phyloP scores from a whole-genome alignment of 2,329 filamentous ascomycete species.

The Calonectria ilicicola region DNA sequence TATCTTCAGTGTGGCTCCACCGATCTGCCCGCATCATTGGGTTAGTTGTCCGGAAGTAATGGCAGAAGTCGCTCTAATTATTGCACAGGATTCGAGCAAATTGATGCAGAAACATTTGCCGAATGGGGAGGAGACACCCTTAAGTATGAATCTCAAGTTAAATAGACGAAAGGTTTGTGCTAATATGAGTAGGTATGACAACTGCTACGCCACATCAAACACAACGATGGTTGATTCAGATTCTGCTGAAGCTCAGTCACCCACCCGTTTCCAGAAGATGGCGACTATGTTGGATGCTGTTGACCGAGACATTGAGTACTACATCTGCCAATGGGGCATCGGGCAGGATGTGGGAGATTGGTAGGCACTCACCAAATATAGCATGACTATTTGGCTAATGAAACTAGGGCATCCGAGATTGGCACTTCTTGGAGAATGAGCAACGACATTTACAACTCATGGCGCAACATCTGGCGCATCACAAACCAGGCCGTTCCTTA shows the following conservation, averaged over 20 bases:
- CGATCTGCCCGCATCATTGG: conserved; percentile 57
- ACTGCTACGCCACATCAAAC: conserved; percentile 59
- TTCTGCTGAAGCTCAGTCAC: conserved; percentile 52
- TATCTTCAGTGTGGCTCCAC: conserved; percentile 58
- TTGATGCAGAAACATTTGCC: conserved; percentile 54
- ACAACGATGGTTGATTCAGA: conserved; percentile 56
- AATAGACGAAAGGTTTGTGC: rapidly evolving
- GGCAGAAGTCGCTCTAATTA: not conserved
- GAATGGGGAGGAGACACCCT: conserved; percentile 61
- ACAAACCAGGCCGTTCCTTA: conserved; percentile 64
- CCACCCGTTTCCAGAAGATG: conserved; percentile 60
- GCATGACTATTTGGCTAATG: not conserved
- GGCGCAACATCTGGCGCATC: conserved; percentile 64
- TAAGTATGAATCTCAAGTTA: conserved; percentile 55
- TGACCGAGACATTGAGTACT: conserved; percentile 58
- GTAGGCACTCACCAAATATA: conserved; percentile 23
- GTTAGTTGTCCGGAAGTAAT: conserved; percentile 38
- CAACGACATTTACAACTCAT: conserved; percentile 65
- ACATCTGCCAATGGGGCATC: conserved; percentile 66
- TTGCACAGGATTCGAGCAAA: conserved; percentile 53
- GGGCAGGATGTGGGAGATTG: conserved; percentile 60
- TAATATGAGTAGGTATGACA: conserved; percentile 55
- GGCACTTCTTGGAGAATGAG: conserved; percentile 64
- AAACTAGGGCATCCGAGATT: conserved; percentile 52
- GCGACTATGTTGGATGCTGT: conserved; percentile 53